Base-by-base conservation (phyloP, 768 basidiomycete genomes). In the Trametes gibbosa region DNA sequence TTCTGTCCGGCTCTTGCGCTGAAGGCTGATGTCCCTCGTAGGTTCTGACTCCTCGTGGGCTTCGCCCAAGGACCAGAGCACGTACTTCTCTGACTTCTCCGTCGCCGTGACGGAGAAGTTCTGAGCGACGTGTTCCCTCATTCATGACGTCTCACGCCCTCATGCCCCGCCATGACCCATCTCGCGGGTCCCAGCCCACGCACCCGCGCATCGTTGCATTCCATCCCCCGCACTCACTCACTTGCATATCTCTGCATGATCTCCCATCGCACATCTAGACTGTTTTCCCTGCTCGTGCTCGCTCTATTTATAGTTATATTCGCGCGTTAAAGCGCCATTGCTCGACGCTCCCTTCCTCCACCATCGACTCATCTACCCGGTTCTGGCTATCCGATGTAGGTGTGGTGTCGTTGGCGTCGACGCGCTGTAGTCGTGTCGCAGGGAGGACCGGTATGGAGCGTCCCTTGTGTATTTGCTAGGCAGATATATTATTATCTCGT, bases 21-120 rank as follows among this genome's bases (percentile, higher is more conserved):
- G 29, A 4, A 32, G 5, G 29, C 5, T 5, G 5, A 32, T 32
- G 29, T 32, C 10, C 5, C 5, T 32, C 10, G 29, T 67, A 81
- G 83, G 86, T 54, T 75, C 76, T 39, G 71, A 73, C 17, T 43
- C 70, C 1, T 71, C 74, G 21, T 89, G 76, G 75, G 87, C 84
- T 13, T 80, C 83, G 14, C 83, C 87, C 14, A 80, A 81, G 65
- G 77, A 81, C 50, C 87, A 89, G 70, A 72, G 77, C 63, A 72
- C 79, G 21, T 89, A 77, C 72, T 89, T 90, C 74, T 80, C 85
- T 59, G 86, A 86, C 67, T 86, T 89, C 72, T 85, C 85, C 9
- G 75, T 85, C 54, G 84, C 85, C 34, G 81, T 88, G 66, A 80
- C 77, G 51, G 71, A 84, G 67, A 71, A 51, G 57, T 72, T 80